phyloP scores from a whole-genome alignment of 1,284 basidiomycete genomes.

The Somion occarium region DNA sequence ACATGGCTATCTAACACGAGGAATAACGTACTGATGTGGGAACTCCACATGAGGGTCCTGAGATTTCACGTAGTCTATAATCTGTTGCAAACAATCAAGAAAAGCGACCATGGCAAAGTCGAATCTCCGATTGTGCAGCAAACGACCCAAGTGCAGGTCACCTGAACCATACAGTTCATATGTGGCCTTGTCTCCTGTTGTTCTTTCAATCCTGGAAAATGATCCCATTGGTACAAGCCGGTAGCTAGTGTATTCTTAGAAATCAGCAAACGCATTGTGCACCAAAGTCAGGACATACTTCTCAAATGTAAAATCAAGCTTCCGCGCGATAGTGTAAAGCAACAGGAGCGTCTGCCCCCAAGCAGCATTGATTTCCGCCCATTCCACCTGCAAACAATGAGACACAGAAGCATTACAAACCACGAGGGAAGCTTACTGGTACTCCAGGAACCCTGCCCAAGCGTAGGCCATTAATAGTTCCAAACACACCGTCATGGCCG shows the following conservation, averaged over 20 bases:
- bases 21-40: constrained; percentile 72
- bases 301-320: constrained; percentile 84
- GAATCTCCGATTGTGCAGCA: constrained; percentile 93
- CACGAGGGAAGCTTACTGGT: constrained; percentile 41
- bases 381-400: constrained; percentile 67
- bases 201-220: constrained; percentile 86
- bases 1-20: constrained; percentile 13
- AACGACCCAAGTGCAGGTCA: constrained; percentile 81
- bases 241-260: constrained; percentile 49
- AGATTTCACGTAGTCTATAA: constrained; percentile 78
- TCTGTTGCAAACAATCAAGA: constrained; percentile 88
- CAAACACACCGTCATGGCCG: constrained; percentile 90
- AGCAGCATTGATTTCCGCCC: constrained; percentile 98
- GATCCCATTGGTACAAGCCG: constrained; percentile 90
- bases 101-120: constrained; percentile 96
- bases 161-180: constrained; percentile 92
- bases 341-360: constrained; percentile 96
- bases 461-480: constrained; percentile 94
- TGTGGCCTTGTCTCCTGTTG: constrained; percentile 74
- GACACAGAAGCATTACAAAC: constrained; percentile 5
- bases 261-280: constrained; percentile 9
- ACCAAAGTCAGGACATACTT: constrained; percentile 45
- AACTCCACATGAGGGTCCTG: constrained; percentile 75
- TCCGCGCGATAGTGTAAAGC: constrained; percentile 85
- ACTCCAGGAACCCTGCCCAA: constrained; percentile 82